phyloP scores from a whole-genome alignment of 2,329 filamentous ascomycete species.

The Exophiala phaeomuriformis region DNA sequence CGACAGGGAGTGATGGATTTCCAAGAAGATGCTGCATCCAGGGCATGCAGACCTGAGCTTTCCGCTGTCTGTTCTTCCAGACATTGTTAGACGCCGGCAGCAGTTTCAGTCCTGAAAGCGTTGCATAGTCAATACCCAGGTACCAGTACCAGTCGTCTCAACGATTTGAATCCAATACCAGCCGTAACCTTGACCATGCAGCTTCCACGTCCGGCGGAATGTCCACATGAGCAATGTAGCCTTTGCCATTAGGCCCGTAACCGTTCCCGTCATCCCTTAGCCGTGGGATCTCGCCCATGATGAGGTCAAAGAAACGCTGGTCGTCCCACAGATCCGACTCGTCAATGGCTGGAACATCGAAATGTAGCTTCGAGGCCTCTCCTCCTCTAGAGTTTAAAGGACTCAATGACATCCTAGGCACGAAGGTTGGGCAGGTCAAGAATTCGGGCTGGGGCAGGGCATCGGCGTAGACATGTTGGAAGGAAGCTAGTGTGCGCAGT shows the following conservation, averaged over 20 bases:
- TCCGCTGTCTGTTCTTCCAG: too few relatives aligned
- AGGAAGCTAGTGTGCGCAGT: constrained; percentile 37
- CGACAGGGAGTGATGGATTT: too few relatives aligned
- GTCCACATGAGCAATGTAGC: constrained; percentile 41
- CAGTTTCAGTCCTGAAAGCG: background rate
- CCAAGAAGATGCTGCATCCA: too few relatives aligned
- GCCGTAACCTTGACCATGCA: constrained; percentile 29
- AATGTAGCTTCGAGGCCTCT: background rate
- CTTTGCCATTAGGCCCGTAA: constrained; percentile 41
- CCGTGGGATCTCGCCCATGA: constrained; percentile 41
- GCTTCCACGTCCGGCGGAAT: constrained; percentile 34
- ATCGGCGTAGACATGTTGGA: constrained; percentile 35
- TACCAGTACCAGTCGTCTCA: background rate
- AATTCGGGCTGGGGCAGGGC: constrained; percentile 23
- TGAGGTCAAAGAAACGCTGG: constrained; percentile 37
- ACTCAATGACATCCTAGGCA: constrained; percentile 24
- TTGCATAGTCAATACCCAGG: too few relatives aligned
- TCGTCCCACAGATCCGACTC: constrained; percentile 33
- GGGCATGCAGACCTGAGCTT: too few relatives aligned
- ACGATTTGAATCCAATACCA: constrained; percentile 4
- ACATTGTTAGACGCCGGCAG: too few relatives aligned
- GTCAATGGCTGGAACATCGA: constrained; percentile 13
- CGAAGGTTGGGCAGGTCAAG: constrained; percentile 31
- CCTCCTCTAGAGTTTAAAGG: background rate
- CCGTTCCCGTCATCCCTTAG: constrained; percentile 38